Evolutionary conservation across 2,329 filamentous ascomycete genomes (phyloP).

Genomic region (Monilinia fructicola): DNA sequence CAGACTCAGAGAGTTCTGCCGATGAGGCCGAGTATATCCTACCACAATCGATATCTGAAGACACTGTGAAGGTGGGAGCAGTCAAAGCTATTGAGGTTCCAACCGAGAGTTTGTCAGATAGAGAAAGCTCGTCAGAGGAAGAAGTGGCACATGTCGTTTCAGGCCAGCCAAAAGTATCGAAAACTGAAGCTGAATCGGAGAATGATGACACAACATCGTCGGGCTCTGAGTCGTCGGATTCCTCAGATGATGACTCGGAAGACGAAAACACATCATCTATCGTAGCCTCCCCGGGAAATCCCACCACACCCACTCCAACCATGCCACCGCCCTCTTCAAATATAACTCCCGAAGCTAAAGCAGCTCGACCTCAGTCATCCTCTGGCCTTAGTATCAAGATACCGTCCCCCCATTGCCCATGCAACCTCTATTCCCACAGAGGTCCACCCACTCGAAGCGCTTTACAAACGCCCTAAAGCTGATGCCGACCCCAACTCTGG

Average conservation of each 20-base stretch:
- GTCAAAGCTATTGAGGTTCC: slow-evolving; percentile 1
- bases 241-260: slow-evolving; percentile 10
- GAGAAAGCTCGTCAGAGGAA: slow-evolving; percentile 1
- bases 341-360: slow-evolving; percentile 18
- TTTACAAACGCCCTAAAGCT: slow-evolving; percentile 74
- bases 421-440: slow-evolving; percentile 43
- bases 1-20: slow-evolving; percentile 18
- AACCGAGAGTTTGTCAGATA: not conserved
- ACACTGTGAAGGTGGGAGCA: not conserved
- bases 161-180: slow-evolving; percentile 3
- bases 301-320: slow-evolving; percentile 26
- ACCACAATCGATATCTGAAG: slow-evolving; percentile 1
- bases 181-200: slow-evolving; percentile 13
- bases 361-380: slow-evolving; percentile 44
- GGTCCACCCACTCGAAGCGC: slow-evolving; percentile 84
- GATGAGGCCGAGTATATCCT: slow-evolving; percentile 15
- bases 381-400: slow-evolving; percentile 55
- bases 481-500: slow-evolving; percentile 37
- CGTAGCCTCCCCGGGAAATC: slow-evolving; percentile 25
- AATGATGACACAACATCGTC: slow-evolving; percentile 6
- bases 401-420: slow-evolving; percentile 44
- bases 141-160: not conserved
- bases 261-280: slow-evolving; percentile 22
- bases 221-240: slow-evolving; percentile 30
- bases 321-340: slow-evolving; percentile 14